Evolutionary conservation across 75 land plant genomes (phyloP).

Genomic region (Adiantum capillusveneris): DNA sequence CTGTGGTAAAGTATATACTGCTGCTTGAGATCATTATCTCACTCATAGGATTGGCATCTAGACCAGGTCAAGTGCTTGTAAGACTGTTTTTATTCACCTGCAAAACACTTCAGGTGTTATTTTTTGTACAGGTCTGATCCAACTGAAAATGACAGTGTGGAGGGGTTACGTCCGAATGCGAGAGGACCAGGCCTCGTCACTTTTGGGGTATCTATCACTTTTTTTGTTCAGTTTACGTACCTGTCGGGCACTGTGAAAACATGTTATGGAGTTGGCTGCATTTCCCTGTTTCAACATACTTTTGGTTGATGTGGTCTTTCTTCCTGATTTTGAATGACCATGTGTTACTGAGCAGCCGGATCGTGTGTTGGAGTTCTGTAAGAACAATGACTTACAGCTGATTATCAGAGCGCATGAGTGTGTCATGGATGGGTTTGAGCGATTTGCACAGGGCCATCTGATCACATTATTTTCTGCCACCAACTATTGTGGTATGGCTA

Average conservation of each 20-base stretch:
- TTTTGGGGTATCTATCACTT: conserved; percentile 66
- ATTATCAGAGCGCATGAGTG: conserved; percentile 99
- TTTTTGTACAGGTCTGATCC: conserved; percentile 86
- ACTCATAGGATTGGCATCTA: too few relatives aligned
- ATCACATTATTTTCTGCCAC: conserved; percentile 99
- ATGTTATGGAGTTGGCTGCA: too few relatives aligned
- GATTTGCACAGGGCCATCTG: conserved; percentile 98
- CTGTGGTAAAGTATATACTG: conserved; percentile 48
- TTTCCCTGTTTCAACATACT: too few relatives aligned
- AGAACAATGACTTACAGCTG: conserved; percentile 94
- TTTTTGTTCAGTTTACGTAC: neutral
- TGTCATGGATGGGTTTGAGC: conserved; percentile 99
- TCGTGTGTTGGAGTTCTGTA: conserved; percentile 98
- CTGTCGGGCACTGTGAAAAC: too few relatives aligned
- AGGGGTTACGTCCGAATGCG: conserved; percentile 97
- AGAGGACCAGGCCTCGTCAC: conserved; percentile 98
- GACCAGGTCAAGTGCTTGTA: too few relatives aligned
- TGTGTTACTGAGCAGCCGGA: conserved; percentile 62
- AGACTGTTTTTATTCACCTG: too few relatives aligned
- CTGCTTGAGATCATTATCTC: conserved; percentile 5
- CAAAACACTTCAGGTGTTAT: neutral
- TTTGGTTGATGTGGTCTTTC: too few relatives aligned
- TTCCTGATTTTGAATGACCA: too few relatives aligned
- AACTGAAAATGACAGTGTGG: conserved; percentile 99
- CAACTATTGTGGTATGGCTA: conserved; percentile 90